These are phyloP conservation scores for Verticillium longisporum DNA, from an alignment of 2,329 filamentous ascomycete species.

Conservation along the genomic window DNA sequence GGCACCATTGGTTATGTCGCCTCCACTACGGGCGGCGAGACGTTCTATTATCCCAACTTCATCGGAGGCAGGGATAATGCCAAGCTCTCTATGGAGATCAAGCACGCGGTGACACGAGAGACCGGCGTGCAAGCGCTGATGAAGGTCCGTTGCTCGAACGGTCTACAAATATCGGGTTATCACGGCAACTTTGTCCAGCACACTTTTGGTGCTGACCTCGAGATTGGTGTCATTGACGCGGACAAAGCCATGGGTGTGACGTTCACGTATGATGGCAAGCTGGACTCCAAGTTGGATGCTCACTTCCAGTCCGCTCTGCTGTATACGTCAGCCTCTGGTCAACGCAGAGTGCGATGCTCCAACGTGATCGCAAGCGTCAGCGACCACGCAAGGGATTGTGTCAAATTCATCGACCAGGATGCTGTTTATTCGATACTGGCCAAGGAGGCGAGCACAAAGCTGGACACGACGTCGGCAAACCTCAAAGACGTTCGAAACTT, in stretches of 20 bases:
- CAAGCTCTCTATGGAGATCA: slow-evolving; percentile 78
- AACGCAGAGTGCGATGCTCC: slow-evolving; percentile 84
- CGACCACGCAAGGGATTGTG: slow-evolving; percentile 72
- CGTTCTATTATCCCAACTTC: slow-evolving; percentile 96
- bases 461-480: slow-evolving; percentile 59
- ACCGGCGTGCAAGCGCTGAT: slow-evolving; percentile 94
- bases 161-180: slow-evolving; percentile 87
- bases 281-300: slow-evolving; percentile 93
- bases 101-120: slow-evolving; percentile 79
- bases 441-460: slow-evolving; percentile 88
- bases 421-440: slow-evolving; percentile 82
- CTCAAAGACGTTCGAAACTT: slow-evolving; percentile 80
- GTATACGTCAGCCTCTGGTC: slow-evolving; percentile 85
- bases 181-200: slow-evolving; percentile 96
- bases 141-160: slow-evolving; percentile 98
- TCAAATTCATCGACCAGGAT: slow-evolving; percentile 95
- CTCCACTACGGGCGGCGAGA: slow-evolving; percentile 86
- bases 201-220: slow-evolving; percentile 88
- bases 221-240: slow-evolving; percentile 85
- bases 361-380: slow-evolving; percentile 92
- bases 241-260: slow-evolving; percentile 90
- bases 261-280: slow-evolving; percentile 93
- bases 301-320: slow-evolving; percentile 95
- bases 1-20: slow-evolving; percentile 87
- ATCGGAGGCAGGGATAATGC: slow-evolving; percentile 77